Base-by-base conservation (phyloP, 2,329 filamentous ascomycete genomes). In the Penicillium brevicompactum region DNA sequence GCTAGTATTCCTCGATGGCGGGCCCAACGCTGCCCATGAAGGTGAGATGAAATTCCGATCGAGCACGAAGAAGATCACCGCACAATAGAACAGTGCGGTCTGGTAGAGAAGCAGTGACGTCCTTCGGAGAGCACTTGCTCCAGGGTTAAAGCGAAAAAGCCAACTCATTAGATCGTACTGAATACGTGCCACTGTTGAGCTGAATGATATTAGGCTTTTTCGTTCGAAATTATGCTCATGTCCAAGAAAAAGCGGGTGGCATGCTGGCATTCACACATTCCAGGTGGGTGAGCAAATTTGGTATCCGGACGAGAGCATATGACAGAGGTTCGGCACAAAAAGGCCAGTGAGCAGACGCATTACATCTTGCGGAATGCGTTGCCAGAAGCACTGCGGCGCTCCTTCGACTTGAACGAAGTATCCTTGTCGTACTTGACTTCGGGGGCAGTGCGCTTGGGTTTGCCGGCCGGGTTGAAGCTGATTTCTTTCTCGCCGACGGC, bases 381-480 rank as follows among this genome's bases (percentile, higher is more conserved):
- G 4, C 73, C 73, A 46, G 78, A 80, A 14, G 78, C 78, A 67
- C 78, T 81, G 62, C 78, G 73, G 51, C 78, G 74, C 45, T 78
- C 77, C 61, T 78, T 78, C 7, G 69, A 52, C 41, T 65, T 60
- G 60, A 70, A 64, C 2, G 52, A 69, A 46, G 63, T 62, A 31
- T 58, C 60, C 50, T 61, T 63, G 31, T 56, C 57, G 45, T 66
- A 58, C 4, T 57, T 57, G 7, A 62, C 60, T 22, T 59, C 61
- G 5, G 64, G 59, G 59, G 62, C 66, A 7, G 61, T 47, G 47
- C 63, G 65, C 54, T 71, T 74, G 34, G 64, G 74, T 65, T 80
- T 80, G 56, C 71, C 70, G 44, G 76, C 72, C 0, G 85, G 84
- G 49, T 78, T 81, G 71, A 87, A 88, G 0, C 83, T 84, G 56